Conservation (phyloP, 2,329 filamentous ascomycete species). For the Sarocladium kiliense region DNA sequence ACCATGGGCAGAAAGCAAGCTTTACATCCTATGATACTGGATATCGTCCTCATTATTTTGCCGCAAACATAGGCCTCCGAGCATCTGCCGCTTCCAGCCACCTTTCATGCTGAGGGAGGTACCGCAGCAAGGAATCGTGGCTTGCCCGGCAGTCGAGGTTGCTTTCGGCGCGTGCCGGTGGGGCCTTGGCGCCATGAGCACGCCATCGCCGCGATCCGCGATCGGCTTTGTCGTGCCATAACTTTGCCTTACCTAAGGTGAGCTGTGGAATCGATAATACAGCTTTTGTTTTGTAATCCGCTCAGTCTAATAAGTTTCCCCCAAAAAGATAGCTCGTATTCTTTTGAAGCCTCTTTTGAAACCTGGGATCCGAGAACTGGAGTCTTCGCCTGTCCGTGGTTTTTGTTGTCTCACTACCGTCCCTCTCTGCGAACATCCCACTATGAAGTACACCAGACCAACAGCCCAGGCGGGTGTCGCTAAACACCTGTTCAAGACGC, state of each 20-base stretch:
- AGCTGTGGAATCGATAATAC: too few relatives aligned
- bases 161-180: constrained; percentile 3
- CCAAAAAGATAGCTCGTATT: too few relatives aligned
- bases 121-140: background rate
- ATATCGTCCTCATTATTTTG: too few relatives aligned
- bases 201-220: constrained; percentile 6
- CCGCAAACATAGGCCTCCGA: too few relatives aligned
- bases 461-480: background rate
- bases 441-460: background rate
- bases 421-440: background rate
- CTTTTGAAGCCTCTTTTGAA: too few relatives aligned
- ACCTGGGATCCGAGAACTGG: too few relatives aligned
- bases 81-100: too few relatives aligned
- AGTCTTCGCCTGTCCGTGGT: background rate
- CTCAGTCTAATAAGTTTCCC: background rate
- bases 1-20: too few relatives aligned
- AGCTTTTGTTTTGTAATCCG: background rate
- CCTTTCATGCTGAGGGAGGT: too few relatives aligned
- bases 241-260: background rate
- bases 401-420: background rate
- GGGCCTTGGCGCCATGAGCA: background rate
- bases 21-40: too few relatives aligned
- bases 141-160: background rate
- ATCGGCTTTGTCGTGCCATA: background rate
- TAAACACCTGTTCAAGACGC: background rate